Evolutionary conservation across 1,139 yeast species (phyloP), one percentile per base, ranked within the genome.

Genomic region (Hansenula sp.): DNA sequence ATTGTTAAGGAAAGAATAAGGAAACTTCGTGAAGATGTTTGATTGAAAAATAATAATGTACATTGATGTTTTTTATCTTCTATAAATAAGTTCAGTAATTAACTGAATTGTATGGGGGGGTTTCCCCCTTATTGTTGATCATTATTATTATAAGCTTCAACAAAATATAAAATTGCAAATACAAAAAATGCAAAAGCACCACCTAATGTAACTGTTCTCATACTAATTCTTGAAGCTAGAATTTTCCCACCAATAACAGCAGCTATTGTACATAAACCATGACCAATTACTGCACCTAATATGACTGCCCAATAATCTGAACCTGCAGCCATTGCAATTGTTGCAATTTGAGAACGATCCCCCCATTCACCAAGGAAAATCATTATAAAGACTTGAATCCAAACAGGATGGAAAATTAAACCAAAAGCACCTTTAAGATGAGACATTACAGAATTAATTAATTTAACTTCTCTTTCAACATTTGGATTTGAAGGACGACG

Each of bases 311-410:
- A 82, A 66, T 88, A 92, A 61, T 89, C 87, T 29, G 89, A 82
- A 30, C 97, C 97, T 1, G 98, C 96, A 37, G 97, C 97, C 95
- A 92, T 85, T 39, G 98, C 98, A 56, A 92, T 89, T 32, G 97
- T 94, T 29, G 97, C 96, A 41, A 92, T 88, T 66, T 92, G 99
- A 13, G 97, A 89, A 57, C 98, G 80, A 63, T 92, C 99, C 38
- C 99, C 99, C 95, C 97, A 89, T 68, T 92, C 99, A 44, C 97
- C 98, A 42, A 92, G 69, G 61, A 94, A 94, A 2, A 96, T 88
- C 97, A 94, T 90, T 40, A 82, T 80, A 60, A 92, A 92, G 6
- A 92, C 94, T 66, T 92, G 97, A 52, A 90, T 84, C 90, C 96
- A 92, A 14, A 82, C 68, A 3, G 98, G 98, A 6, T 96, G 84